Percentiles rank a stretch among this genome's conserved stretches.
Evolutionary conservation across 495 filamentous ascomycete species (phyloP).

Genomic region (Daldinia caldariorum): DNA sequence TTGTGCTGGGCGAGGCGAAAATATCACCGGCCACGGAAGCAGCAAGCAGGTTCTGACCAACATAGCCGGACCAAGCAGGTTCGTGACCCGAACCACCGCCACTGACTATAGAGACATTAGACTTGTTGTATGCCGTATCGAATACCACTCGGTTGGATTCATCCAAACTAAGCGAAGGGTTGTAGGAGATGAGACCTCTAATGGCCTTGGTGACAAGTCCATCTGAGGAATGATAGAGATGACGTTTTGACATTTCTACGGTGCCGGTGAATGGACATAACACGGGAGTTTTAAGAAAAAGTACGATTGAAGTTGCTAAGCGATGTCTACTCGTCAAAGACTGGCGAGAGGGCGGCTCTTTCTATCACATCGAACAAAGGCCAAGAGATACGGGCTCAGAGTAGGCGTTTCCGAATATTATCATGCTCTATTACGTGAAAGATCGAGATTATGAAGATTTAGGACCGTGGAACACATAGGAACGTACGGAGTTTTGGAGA

Average conservation of each 20-base stretch:
- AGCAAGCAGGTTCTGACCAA: slow-evolving; percentile 68
- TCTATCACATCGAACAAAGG: slow-evolving; percentile 32
- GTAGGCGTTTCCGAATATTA: slow-evolving; percentile 15
- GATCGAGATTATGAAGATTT: slow-evolving; percentile 27
- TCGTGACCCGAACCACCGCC: slow-evolving; percentile 71
- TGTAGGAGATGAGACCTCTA: slow-evolving; percentile 64
- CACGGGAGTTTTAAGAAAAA: neutral
- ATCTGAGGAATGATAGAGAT: slow-evolving; percentile 57
- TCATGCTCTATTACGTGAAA: slow-evolving; percentile 37
- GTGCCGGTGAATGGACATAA: slow-evolving; percentile 4
- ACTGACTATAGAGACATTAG: slow-evolving; percentile 66
- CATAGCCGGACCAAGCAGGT: slow-evolving; percentile 71
- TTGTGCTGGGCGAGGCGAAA: slow-evolving; percentile 69
- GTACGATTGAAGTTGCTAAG: neutral
- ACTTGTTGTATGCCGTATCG: slow-evolving; percentile 59
- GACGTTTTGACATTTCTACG: slow-evolving; percentile 55
- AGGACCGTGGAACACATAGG: neutral
- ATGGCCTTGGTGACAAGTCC: slow-evolving; percentile 66
- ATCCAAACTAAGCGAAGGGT: slow-evolving; percentile 66
- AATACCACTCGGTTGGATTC: slow-evolving; percentile 66
- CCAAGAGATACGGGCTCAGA: neutral
- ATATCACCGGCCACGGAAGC: slow-evolving; percentile 69
- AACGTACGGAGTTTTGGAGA: neutral
- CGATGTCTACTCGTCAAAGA: neutral
- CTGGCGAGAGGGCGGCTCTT: slow-evolving; percentile 18